Conservation (phyloP, 257 asterid genomes). For the Solanum tarijense region DNA sequence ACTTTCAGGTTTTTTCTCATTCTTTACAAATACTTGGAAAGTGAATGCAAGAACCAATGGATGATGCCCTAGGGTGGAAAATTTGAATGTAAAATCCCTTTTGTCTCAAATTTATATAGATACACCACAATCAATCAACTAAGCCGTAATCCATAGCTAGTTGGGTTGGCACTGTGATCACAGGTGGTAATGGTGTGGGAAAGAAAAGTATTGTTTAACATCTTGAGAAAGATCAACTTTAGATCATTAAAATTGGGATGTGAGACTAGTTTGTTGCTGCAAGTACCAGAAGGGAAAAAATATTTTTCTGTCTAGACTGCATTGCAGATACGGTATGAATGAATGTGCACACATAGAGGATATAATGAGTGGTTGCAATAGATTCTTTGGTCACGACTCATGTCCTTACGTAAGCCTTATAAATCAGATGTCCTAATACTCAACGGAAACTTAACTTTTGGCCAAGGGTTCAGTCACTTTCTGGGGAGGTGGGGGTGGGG, state of each 20-base stretch:
- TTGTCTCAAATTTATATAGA: not conserved
- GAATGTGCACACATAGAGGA: not conserved
- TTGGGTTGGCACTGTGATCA: not conserved
- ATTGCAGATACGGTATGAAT: not conserved
- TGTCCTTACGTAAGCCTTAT: not conserved
- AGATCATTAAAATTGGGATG: not conserved
- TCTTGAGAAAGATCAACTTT: not conserved
- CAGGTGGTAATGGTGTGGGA: not conserved
- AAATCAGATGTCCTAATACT: not conserved
- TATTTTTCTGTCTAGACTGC: not conserved
- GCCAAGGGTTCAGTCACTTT: not conserved
- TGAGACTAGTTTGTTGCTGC: not conserved
- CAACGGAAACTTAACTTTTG: not conserved
- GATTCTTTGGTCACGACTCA: not conserved
- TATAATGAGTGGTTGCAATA: not conserved
- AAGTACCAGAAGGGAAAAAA: not conserved
- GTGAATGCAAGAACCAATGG: not conserved
- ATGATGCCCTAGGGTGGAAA: not conserved
- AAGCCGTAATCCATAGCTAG: not conserved
- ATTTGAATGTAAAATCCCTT: not conserved
- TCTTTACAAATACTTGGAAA: not conserved
- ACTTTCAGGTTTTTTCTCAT: constrained; percentile 58
- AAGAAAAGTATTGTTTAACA: not conserved
- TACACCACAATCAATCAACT: not conserved
- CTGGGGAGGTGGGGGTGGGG: not conserved